Conservation (phyloP, 2,329 filamentous ascomycete genomes). For the Pseudocercospora crystallina region DNA sequence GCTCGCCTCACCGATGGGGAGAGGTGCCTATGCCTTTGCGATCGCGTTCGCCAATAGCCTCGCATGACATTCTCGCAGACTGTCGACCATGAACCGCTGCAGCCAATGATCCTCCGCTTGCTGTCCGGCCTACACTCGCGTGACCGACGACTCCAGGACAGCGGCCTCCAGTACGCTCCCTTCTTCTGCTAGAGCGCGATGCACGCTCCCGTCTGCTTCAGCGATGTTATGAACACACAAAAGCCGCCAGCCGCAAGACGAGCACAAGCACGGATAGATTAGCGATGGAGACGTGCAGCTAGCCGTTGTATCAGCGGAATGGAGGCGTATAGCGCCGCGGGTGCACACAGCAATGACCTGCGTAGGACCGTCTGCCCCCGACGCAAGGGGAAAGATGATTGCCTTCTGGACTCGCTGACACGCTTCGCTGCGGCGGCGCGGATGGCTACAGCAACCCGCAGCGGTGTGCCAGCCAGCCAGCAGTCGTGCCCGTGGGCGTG, state of each 20-base stretch:
- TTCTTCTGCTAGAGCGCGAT: constrained; percentile 1
- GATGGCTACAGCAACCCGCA: constrained; percentile 5
- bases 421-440: constrained; percentile 10
- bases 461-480: neutral
- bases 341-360: constrained; percentile 7
- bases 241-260: constrained; percentile 20
- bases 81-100: constrained; percentile 18
- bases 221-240: constrained; percentile 13
- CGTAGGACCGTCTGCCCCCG: neutral
- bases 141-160: constrained; percentile 8
- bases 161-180: neutral
- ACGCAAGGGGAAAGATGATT: constrained; percentile 7
- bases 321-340: constrained; percentile 9
- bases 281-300: constrained; percentile 15
- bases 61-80: constrained; percentile 32
- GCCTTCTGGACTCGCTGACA: neutral
- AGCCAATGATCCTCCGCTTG: constrained; percentile 6
- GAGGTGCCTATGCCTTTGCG: constrained; percentile 38
- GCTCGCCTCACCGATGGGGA: constrained; percentile 31
- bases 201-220: constrained; percentile 2
- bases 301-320: constrained; percentile 13
- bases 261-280: constrained; percentile 23
- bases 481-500: neutral
- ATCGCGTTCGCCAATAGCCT: constrained; percentile 30
- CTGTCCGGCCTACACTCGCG: constrained; percentile 14